phyloP scores from a whole-genome alignment of 768 basidiomycete species.

The Hericium erinaceus region DNA sequence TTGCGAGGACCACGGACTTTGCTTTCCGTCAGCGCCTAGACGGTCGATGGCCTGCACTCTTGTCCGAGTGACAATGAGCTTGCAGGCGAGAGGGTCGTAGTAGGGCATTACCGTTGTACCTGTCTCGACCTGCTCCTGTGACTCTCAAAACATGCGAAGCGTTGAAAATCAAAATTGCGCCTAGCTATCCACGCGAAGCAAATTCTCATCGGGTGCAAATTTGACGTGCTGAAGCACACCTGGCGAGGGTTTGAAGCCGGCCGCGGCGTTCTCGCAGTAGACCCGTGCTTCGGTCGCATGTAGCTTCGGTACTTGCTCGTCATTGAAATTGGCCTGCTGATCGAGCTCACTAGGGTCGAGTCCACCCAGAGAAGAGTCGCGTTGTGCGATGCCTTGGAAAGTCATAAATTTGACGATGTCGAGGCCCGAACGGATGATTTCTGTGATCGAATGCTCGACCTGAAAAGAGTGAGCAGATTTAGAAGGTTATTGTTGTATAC shows the following conservation, averaged over 20 bases:
- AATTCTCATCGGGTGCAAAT: constrained; percentile 26
- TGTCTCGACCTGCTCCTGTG: constrained; percentile 19
- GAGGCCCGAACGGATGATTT: constrained; percentile 42
- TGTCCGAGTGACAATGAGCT: constrained; percentile 45
- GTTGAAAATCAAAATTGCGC: constrained; percentile 20
- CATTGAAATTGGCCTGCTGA: not conserved
- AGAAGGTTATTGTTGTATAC: not conserved
- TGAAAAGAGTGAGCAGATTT: constrained; percentile 17
- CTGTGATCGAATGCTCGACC: constrained; percentile 64
- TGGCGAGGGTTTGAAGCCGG: constrained; percentile 47
- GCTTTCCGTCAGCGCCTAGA: constrained; percentile 32
- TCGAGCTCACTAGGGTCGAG: constrained; percentile 10
- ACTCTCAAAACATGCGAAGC: not conserved
- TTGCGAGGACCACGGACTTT: constrained; percentile 51
- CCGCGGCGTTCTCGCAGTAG: constrained; percentile 55
- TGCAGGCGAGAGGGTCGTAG: constrained; percentile 53
- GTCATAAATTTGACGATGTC: constrained; percentile 63
- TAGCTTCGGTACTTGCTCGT: not conserved
- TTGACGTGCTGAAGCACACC: constrained; percentile 52
- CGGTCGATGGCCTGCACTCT: constrained; percentile 37
- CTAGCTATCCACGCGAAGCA: constrained; percentile 58
- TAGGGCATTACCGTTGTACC: constrained; percentile 42
- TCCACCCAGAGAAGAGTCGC: constrained; percentile 12
- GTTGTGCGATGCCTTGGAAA: constrained; percentile 39
- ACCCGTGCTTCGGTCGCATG: constrained; percentile 50